Percentiles rank a stretch among this genome's conserved stretches.
Evolutionary conservation across 257 asterid species (phyloP).

Genomic region (Gentiana macrophylla): DNA sequence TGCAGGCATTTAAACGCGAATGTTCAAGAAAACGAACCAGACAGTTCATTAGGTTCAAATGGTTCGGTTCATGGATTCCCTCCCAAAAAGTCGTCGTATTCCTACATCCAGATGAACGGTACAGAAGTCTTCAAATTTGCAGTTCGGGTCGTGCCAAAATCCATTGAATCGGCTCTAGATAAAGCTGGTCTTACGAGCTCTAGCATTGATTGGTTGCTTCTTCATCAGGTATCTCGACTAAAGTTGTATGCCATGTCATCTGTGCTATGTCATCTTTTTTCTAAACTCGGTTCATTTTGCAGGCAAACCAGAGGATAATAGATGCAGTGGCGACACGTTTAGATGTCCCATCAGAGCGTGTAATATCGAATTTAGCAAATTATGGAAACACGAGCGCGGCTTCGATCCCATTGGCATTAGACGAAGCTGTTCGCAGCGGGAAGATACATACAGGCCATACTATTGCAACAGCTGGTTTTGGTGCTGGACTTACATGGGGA

Average conservation of each 20-base stretch:
- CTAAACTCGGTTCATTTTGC: constrained; percentile 6
- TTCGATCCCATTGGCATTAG: constrained; percentile 88
- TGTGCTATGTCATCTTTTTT: no score
- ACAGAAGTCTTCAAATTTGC: constrained; percentile 98
- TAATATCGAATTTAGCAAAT: constrained; percentile 79
- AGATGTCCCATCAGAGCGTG: constrained; percentile 59
- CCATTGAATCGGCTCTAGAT: constrained; percentile 62
- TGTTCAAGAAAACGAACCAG: constrained; percentile 39
- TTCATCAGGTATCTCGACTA: constrained; percentile 70
- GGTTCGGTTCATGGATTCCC: constrained; percentile 57
- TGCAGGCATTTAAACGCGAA: constrained; percentile 59
- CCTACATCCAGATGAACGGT: constrained; percentile 95
- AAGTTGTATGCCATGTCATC: neutral
- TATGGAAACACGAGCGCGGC: constrained; percentile 95
- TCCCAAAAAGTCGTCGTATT: constrained; percentile 53
- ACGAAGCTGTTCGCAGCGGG: constrained; percentile 85
- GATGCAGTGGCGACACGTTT: constrained; percentile 85
- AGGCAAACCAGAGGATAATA: constrained; percentile 89
- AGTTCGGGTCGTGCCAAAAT: constrained; percentile 80
- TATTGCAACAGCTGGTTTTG: constrained; percentile 91
- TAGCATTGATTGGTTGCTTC: constrained; percentile 79
- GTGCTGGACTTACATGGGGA: constrained; percentile 98
- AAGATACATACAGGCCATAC: constrained; percentile 67
- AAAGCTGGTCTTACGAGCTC: constrained; percentile 77
- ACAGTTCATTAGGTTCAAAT: constrained; percentile 39